Evolutionary conservation across 2,329 filamentous ascomycete genomes (phyloP).

Genomic region (Colletotrichum gigasporum): DNA sequence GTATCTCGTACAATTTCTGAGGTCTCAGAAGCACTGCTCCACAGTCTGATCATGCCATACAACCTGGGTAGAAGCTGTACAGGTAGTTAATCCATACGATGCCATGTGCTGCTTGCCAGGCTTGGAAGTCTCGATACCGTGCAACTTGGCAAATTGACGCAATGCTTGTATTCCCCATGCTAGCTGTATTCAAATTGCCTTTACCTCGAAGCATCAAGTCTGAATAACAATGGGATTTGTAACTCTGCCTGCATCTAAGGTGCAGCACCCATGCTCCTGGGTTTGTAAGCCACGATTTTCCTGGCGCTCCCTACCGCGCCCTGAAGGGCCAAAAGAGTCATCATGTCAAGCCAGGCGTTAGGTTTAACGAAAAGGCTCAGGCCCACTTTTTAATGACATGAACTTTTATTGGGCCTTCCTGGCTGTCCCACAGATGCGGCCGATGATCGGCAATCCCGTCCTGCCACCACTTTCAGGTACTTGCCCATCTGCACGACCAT

Average conservation of each 20-base stretch:
- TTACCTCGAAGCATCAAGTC: too few species aligned
- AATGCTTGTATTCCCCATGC: background rate
- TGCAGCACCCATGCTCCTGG: background rate
- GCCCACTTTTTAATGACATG: constrained; percentile 5
- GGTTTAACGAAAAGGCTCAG: constrained; percentile 14
- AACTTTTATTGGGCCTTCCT: constrained; percentile 3
- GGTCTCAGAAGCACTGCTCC: background rate
- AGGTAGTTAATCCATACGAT: constrained; percentile 1
- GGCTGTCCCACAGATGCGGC: background rate
- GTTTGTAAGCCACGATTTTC: constrained; percentile 12
- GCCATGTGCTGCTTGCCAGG: constrained; percentile 2
- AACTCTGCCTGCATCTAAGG: too few species aligned
- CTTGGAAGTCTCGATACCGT: background rate
- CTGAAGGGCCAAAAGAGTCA: constrained; percentile 22
- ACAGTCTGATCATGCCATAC: background rate
- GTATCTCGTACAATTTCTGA: too few species aligned
- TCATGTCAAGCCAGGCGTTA: constrained; percentile 19
- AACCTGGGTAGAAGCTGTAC: too few species aligned
- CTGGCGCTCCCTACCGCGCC: constrained; percentile 15
- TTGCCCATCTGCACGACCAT: background rate
- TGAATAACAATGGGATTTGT: too few species aligned
- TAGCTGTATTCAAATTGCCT: background rate
- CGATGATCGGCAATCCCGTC: constrained; percentile 16
- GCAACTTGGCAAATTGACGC: background rate
- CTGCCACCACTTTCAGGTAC: background rate